Evolutionary conservation across 805 yeast species (phyloP).

Genomic region (Lipomyces spencermartinsiae): DNA sequence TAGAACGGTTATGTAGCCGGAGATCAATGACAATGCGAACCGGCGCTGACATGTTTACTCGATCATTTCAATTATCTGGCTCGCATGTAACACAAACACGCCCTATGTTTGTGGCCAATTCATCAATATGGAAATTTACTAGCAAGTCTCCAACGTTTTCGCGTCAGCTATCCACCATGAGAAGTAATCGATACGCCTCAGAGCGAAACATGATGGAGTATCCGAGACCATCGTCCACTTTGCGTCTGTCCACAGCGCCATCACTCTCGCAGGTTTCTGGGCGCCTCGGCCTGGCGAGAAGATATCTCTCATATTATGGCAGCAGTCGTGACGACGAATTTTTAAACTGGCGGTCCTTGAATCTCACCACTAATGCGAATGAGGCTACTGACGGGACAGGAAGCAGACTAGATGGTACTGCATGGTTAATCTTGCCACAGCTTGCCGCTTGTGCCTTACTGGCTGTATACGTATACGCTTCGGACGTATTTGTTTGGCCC

Average conservation of each 20-base stretch:
- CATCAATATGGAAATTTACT: background rate
- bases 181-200: background rate
- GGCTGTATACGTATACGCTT: background rate
- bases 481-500: background rate
- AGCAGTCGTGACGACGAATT: constrained; percentile 11
- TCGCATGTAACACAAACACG: background rate
- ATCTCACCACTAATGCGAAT: background rate
- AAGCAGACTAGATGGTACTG: background rate
- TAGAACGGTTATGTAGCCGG: background rate
- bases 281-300: background rate
- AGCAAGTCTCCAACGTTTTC: background rate
- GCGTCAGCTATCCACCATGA: background rate
- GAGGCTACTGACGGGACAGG: background rate
- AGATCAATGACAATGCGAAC: background rate
- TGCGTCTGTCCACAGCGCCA: background rate
- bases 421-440: constrained; percentile 1
- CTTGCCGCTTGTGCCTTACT: background rate
- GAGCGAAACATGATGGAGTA: background rate
- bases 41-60: background rate
- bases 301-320: constrained; percentile 14
- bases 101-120: background rate
- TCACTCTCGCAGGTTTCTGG: constrained; percentile 6
- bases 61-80: background rate
- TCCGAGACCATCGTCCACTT: background rate
- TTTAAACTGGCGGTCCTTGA: constrained; percentile 14